Conservation (phyloP, 805 yeast species). For the Candida germanica region DNA sequence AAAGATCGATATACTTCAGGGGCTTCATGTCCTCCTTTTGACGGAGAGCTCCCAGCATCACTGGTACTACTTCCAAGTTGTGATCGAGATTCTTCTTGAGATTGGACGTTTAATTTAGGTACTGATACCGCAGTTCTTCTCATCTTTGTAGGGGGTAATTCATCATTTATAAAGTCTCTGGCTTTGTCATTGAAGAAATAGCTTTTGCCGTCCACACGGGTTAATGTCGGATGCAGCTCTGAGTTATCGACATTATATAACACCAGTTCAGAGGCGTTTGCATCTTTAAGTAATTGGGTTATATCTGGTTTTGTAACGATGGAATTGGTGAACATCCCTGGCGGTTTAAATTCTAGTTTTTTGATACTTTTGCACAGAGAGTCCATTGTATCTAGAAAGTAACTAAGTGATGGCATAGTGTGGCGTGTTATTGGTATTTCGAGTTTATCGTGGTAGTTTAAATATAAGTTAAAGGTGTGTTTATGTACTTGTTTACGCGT, state of each 20-base stretch:
- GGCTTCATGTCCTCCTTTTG: conserved; percentile 6
- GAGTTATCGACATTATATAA: conserved; percentile 43
- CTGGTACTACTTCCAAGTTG: conserved; percentile 6
- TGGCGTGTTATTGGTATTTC: no score
- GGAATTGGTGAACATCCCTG: conserved; percentile 68
- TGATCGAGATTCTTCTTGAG: background rate
- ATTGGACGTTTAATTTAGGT: conserved; percentile 17
- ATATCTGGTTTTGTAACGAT: conserved; percentile 50
- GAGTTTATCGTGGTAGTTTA: background rate
- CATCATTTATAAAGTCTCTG: conserved; percentile 19
- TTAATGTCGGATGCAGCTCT: conserved; percentile 23
- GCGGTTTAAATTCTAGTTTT: conserved; percentile 46
- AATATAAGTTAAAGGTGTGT: no score
- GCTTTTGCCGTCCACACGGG: conserved; percentile 49
- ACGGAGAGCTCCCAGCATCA: conserved; percentile 12
- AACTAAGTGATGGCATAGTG: conserved; percentile 15
- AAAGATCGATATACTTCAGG: conserved; percentile 8
- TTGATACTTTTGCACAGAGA: conserved; percentile 39
- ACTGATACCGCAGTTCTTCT: conserved; percentile 26
- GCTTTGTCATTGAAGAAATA: conserved; percentile 30
- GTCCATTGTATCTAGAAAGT: conserved; percentile 31
- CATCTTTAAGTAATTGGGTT: conserved; percentile 58
- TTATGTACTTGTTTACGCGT: no score
- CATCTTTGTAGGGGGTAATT: conserved; percentile 19
- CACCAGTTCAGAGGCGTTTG: conserved; percentile 49